Evolutionary conservation across 2,329 filamentous ascomycete species (phyloP), one percentile per base, ranked within the genome.

Genomic region (Aureobasidium sp.): DNA sequence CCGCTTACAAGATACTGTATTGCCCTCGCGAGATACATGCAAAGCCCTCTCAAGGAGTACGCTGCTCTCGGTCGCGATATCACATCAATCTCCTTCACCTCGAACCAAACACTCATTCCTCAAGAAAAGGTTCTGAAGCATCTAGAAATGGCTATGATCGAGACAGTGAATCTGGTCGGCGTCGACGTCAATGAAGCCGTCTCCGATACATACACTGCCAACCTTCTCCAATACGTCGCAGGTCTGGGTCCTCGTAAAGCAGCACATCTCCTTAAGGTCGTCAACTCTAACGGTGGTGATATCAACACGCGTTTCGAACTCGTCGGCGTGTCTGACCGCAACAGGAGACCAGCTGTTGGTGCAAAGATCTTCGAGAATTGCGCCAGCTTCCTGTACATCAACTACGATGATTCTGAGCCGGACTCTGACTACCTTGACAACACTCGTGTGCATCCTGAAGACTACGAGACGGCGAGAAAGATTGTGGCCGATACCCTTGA

Each of bases 401-500:
- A 89, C 60, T 97, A 91, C 70, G 92, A 97, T 67, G 82, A 85
- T n/a, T 86, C 87, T 67, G 91, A 90, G 68, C 83, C 87, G 1
- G 83, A 89, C 15, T 90, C 92, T 0, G 94, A 99, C 72, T 96
- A 95, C 63, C 82, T 99, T 29, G 94, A 99, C 76, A 96, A 94
- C 72, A 99, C 94, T 51, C 89, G 94, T 78, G 91, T 99, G 20
- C 94, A 99, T 71, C 94, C 94, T 1, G 94, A 99, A 78, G 94
- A 99, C 73, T 99, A 99, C 75, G 94, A 99, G 68, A 87, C 99
- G 65, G 94, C 91, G 53, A 90, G 93, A 68, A 99, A 99, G 77
- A 97, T 99, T 88, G 94, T 94, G 22, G 94, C 94, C 3, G 94
- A 99, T 79, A 94, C 94, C 17, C 80, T 99, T 52, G 93, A 97